Conservation (phyloP, 1,139 yeast species). For the Candida neerlandica region DNA sequence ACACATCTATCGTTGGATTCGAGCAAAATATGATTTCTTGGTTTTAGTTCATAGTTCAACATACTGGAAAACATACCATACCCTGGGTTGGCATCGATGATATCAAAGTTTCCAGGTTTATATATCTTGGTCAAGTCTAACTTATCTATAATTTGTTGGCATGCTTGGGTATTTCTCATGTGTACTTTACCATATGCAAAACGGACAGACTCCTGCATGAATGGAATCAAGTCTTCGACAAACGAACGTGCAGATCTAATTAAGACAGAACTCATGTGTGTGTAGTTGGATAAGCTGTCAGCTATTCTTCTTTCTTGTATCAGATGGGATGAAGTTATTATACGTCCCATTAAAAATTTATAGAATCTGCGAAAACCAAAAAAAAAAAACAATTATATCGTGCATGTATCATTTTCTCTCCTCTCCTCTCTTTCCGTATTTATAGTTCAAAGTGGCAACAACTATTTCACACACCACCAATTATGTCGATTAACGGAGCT, state of each 20-base stretch:
- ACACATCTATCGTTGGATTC: constrained; percentile 50
- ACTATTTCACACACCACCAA: background rate
- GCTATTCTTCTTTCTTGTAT: too few relatives aligned
- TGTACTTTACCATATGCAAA: constrained; percentile 11
- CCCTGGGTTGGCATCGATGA: constrained; percentile 68
- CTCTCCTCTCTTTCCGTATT: too few relatives aligned
- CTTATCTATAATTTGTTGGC: constrained; percentile 46
- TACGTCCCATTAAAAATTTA: too few relatives aligned
- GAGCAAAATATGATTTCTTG: constrained; percentile 60
- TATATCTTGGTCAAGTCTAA: constrained; percentile 45
- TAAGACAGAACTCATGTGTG: too few relatives aligned
- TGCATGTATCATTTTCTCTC: too few relatives aligned
- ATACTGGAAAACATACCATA: constrained; percentile 55
- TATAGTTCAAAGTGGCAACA: background rate
- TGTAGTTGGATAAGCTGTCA: too few relatives aligned
- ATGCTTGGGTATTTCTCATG: constrained; percentile 25
- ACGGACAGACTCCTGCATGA: background rate
- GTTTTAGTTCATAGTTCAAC: constrained; percentile 57
- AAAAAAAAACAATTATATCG: too few relatives aligned
- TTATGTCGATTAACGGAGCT: constrained; percentile 39
- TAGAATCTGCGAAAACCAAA: too few relatives aligned
- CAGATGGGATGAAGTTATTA: too few relatives aligned
- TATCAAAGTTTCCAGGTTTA: constrained; percentile 48
- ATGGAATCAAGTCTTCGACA: constrained; percentile 16
- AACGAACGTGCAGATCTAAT: constrained; percentile 23